A percentile compares a stretch with the other conserved stretches of the same genome.
Conservation (phyloP, 1,284 basidiomycete species). For the Puccinia polysora region DNA sequence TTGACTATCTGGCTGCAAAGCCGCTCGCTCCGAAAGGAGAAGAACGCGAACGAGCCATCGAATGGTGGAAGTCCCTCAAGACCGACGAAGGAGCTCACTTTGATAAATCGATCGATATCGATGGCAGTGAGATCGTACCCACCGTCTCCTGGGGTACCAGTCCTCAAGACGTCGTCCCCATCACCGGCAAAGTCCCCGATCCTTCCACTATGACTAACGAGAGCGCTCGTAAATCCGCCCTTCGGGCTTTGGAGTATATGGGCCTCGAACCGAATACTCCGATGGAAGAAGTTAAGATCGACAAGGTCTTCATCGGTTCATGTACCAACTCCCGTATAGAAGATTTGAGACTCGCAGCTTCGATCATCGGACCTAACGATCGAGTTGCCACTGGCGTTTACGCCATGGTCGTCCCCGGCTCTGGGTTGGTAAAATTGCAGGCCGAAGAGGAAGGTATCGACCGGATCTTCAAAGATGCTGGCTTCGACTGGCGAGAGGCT, state of each 20-base stretch:
- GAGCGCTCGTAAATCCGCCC: conserved; percentile 68
- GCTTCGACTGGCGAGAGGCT: conserved; percentile 96
- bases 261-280: conserved; percentile 73
- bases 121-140: conserved; percentile 81
- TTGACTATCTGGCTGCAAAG: conserved; percentile 76
- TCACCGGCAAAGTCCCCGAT: conserved; percentile 78
- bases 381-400: conserved; percentile 73
- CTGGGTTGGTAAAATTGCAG: conserved; percentile 88
- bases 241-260: conserved; percentile 86
- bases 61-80: conserved; percentile 80
- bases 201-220: conserved; percentile 66
- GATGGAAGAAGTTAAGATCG: conserved; percentile 77
- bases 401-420: conserved; percentile 94
- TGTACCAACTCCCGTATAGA: conserved; percentile 97
- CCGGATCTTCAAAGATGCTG: conserved; percentile 82
- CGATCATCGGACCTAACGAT: conserved; percentile 64
- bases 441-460: conserved; percentile 91
- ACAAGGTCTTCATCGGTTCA: conserved; percentile 94
- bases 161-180: conserved; percentile 84
- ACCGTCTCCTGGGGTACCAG: conserved; percentile 96
- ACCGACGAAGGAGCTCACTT: conserved; percentile 84
- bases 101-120: conserved; percentile 79
- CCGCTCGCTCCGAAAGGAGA: conserved; percentile 78
- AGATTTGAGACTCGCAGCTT: conserved; percentile 83
- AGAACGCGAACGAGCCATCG: conserved; percentile 80